Evolutionary conservation across 2,329 filamentous ascomycete genomes (phyloP).

Genomic region (Sporothrix brasiliensis): DNA sequence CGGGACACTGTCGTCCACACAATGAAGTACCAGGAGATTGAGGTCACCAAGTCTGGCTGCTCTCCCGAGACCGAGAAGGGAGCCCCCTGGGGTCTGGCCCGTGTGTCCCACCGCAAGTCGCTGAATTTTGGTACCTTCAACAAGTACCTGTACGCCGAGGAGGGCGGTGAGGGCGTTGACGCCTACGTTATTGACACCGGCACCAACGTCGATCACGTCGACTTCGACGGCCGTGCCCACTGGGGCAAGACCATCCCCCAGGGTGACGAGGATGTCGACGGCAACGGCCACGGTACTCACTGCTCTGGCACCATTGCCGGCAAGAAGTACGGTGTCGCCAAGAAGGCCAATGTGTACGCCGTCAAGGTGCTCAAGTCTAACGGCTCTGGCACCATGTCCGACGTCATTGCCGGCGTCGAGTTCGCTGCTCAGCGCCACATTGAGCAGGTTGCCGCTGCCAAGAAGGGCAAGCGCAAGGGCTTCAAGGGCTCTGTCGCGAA

Average conservation of each 20-base stretch:
- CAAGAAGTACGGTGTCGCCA: slow-evolving; percentile 99
- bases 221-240: slow-evolving; percentile 92
- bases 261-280: slow-evolving; percentile 84
- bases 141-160: slow-evolving; percentile 91
- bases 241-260: slow-evolving; percentile 97
- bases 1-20: slow-evolving; percentile 90
- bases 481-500: slow-evolving; percentile 99
- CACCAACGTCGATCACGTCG: slow-evolving; percentile 89
- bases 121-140: slow-evolving; percentile 93
- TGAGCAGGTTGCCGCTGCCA: slow-evolving; percentile 74
- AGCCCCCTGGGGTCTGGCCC: slow-evolving; percentile 97
- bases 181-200: slow-evolving; percentile 99
- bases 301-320: slow-evolving; percentile 97
- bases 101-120: slow-evolving; percentile 90
- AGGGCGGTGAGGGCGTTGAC: slow-evolving; percentile 95
- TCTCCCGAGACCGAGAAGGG: slow-evolving; percentile 76
- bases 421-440: slow-evolving; percentile 82
- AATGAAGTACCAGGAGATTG: slow-evolving; percentile 56
- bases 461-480: slow-evolving; percentile 87
- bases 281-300: slow-evolving; percentile 98
- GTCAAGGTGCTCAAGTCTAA: slow-evolving; percentile 99
- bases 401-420: slow-evolving; percentile 98
- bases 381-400: slow-evolving; percentile 96
- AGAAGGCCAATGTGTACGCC: slow-evolving; percentile 95
- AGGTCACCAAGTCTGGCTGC: slow-evolving; percentile 44